These are phyloP conservation scores for Cladosporium velox DNA, from an alignment of 2,329 filamentous ascomycete species.

Conservation along the genomic window DNA sequence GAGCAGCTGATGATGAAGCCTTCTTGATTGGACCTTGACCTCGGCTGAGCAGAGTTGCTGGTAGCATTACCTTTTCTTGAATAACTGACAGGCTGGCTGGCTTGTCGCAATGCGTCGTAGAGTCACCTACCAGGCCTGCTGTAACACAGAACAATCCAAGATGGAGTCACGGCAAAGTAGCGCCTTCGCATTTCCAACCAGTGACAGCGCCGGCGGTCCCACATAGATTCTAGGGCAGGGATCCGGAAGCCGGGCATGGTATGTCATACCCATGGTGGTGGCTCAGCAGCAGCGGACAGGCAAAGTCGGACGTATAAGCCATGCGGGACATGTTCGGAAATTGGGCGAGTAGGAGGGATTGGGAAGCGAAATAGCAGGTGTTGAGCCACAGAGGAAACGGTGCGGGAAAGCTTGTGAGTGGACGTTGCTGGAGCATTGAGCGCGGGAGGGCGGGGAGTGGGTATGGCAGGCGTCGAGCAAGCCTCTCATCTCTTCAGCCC, in stretches of 20 bases:
- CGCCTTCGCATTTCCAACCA: neutral
- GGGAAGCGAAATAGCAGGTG: slow-evolving; percentile 9
- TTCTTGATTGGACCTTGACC: neutral
- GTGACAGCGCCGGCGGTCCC: slow-evolving; percentile 13
- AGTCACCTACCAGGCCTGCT: neutral
- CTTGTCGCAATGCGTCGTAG: neutral
- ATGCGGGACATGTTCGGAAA: slow-evolving; percentile 12
- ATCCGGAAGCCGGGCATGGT: slow-evolving; percentile 7
- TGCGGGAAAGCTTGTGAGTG: slow-evolving; percentile 13
- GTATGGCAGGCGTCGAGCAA: neutral
- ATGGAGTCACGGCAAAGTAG: neutral
- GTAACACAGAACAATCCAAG: neutral
- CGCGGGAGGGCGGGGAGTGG: slow-evolving; percentile 1
- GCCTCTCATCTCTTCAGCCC: slow-evolving; percentile 15
- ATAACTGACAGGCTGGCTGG: neutral
- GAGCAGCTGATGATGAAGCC: neutral
- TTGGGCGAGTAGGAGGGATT: neutral
- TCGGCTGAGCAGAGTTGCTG: neutral
- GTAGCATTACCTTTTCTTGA: neutral
- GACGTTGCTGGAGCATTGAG: slow-evolving; percentile 2
- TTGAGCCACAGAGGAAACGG: slow-evolving; percentile 3
- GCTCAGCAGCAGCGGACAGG: slow-evolving; percentile 9
- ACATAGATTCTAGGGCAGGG: slow-evolving; percentile 14
- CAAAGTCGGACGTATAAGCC: slow-evolving; percentile 7
- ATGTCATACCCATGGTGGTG: slow-evolving; percentile 4